Conservation (phyloP, 2,329 filamentous ascomycete genomes). For the Cladosporium halotolerans region DNA sequence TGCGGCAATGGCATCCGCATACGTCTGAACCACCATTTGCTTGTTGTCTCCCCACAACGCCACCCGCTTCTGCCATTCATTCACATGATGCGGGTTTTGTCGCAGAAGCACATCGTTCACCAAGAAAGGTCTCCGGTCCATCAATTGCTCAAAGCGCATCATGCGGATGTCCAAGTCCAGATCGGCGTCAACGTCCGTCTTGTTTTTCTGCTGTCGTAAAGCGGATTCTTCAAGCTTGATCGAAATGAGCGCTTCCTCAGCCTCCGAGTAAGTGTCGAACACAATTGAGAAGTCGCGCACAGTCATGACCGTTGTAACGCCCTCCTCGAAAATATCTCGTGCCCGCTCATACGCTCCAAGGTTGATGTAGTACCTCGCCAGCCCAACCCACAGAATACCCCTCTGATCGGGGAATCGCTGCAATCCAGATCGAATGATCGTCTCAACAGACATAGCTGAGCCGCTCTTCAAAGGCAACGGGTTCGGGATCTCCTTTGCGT, state of each 20-base stretch:
- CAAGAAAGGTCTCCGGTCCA: slow-evolving; percentile 93
- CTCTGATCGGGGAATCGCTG: slow-evolving; percentile 85
- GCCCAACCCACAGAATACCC: slow-evolving; percentile 87
- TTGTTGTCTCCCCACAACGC: slow-evolving; percentile 92
- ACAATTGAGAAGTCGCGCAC: slow-evolving; percentile 94
- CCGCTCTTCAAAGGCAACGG: slow-evolving; percentile 76
- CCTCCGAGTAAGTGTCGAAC: slow-evolving; percentile 94
- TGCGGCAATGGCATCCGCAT: slow-evolving; percentile 86
- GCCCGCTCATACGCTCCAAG: slow-evolving; percentile 88
- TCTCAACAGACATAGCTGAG: slow-evolving; percentile 80
- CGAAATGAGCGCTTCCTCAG: slow-evolving; percentile 91
- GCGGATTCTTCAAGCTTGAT: slow-evolving; percentile 85
- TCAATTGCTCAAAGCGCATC: slow-evolving; percentile 95
- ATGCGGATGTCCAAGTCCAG: slow-evolving; percentile 93
- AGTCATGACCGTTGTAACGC: slow-evolving; percentile 96
- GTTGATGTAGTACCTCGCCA: slow-evolving; percentile 95
- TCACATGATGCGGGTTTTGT: slow-evolving; percentile 93
- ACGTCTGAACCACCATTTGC: slow-evolving; percentile 84
- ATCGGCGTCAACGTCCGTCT: slow-evolving; percentile 75
- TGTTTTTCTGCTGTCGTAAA: slow-evolving; percentile 68
- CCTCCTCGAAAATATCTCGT: slow-evolving; percentile 90
- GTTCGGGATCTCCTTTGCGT: slow-evolving; percentile 54
- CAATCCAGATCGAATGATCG: slow-evolving; percentile 88
- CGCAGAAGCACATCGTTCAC: slow-evolving; percentile 92
- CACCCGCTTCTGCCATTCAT: slow-evolving; percentile 97